Evolutionary conservation across 768 basidiomycete genomes (phyloP), one percentile per base, ranked within the genome.

Genomic region (Tylopilus sp.): DNA sequence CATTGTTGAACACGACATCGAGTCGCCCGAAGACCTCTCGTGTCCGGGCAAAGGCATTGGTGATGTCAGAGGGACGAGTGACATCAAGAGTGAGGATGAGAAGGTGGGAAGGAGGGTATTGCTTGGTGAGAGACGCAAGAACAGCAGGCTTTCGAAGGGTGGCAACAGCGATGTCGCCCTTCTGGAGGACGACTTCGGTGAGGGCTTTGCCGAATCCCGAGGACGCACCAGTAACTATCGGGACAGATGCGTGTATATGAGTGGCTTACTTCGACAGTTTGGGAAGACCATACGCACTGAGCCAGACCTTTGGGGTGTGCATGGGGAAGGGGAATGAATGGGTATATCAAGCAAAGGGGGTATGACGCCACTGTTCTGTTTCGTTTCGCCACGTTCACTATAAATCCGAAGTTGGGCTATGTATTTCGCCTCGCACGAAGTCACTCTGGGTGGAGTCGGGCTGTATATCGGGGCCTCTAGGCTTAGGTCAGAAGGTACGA

Each of bases 1-100:
- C 75, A 55, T 78, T 79, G 61, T 70, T 75, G 60, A 71, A 71
- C 4, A 77, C 75, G 43, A 76, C 71, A 50, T 77, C 76, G 23
- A 76, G 60, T 13, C 71, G 53, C 3, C 72, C 71, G 58, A 76
- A 76, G 6, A 53, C 52, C 11, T 63, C 58, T 33, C 64, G 61
- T 0, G 69, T 65, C 8, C 52, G 48, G 0, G 53, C 44, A 48
- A 79, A 77, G 0, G 70, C 74, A 1, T 56, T 53, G 8, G 41
- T 38, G 44, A 77, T 68, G 0, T 75, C 66, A 5, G 55, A 44
- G 3, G 46, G 55, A 4, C 50, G 56, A 9, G 67, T 67, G 26
- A 78, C 75, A 52, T 78, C 75, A 39, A 77, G 60, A 44, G 64
- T 60, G 52, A 75, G 54, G 40, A 72, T 52, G 40, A 73, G 62